Conservation (phyloP, 1,284 basidiomycete species). For the Irpex sp. region DNA sequence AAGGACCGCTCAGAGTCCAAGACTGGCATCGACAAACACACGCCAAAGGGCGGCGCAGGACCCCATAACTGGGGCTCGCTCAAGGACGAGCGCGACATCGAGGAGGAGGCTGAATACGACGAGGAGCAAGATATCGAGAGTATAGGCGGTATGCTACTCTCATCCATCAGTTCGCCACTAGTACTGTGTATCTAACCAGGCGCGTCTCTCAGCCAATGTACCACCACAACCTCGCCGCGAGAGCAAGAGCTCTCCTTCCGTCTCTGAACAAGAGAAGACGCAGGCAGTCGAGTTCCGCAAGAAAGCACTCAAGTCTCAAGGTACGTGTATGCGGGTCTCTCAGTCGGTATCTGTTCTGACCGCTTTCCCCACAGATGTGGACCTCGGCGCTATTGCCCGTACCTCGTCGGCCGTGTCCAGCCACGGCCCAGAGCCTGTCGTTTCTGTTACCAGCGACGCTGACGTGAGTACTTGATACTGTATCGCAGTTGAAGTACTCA, state of each 20-base stretch:
- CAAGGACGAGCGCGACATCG: slow-evolving; percentile 57
- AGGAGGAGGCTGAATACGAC: slow-evolving; percentile 50
- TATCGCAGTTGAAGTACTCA: no score
- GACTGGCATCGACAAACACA: slow-evolving; percentile 67
- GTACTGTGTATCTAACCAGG: slow-evolving; percentile 1
- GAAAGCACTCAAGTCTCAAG: slow-evolving; percentile 57
- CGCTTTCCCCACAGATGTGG: slow-evolving; percentile 40
- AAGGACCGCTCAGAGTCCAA: slow-evolving; percentile 80
- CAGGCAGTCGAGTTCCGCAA: slow-evolving; percentile 63
- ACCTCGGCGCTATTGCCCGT: slow-evolving; percentile 77
- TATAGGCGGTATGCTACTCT: slow-evolving; percentile 15
- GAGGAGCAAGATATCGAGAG: slow-evolving; percentile 37
- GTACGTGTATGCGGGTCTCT: slow-evolving; percentile 29
- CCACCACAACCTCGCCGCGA: slow-evolving; percentile 7
- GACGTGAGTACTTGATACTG: slow-evolving; percentile 27
- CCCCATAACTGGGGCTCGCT: slow-evolving; percentile 82
- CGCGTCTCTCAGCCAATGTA: slow-evolving; percentile 2
- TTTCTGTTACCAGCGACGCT: slow-evolving; percentile 35
- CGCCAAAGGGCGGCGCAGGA: slow-evolving; percentile 79
- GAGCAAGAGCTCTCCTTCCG: slow-evolving; percentile 27
- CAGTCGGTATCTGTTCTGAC: slow-evolving; percentile 4
- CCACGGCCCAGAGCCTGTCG: slow-evolving; percentile 45
- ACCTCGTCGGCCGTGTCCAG: slow-evolving; percentile 72
- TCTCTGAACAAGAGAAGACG: slow-evolving; percentile 63
- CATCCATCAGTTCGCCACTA: neutral